phyloP scores from a whole-genome alignment of 2,329 filamentous ascomycete genomes.

The Corniculantispora saksenae region DNA sequence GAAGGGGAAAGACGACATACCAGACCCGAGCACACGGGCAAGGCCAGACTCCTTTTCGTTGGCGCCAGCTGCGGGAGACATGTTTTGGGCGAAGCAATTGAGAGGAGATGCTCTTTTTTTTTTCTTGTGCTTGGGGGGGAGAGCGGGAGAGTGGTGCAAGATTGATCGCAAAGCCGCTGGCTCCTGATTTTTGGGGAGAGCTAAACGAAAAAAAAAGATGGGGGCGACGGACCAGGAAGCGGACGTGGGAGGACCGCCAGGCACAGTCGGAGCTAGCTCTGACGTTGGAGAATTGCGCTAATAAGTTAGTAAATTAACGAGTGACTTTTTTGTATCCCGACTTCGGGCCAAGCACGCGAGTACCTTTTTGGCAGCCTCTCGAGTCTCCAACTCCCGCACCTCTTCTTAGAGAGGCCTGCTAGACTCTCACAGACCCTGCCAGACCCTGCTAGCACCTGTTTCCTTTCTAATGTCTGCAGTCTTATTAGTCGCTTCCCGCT shows the following conservation, averaged over 20 bases:
- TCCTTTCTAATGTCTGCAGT: neutral
- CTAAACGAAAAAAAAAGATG: neutral
- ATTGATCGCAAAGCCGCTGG: conserved; percentile 9
- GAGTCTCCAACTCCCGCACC: too few relatives aligned
- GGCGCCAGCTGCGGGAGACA: conserved; percentile 60
- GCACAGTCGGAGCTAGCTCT: too few relatives aligned
- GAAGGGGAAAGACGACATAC: conserved; percentile 47
- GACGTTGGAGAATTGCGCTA: neutral
- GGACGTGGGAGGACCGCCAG: too few relatives aligned
- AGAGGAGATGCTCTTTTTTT: neutral
- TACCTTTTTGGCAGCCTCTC: too few relatives aligned
- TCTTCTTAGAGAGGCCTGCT: neutral
- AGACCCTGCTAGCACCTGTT: neutral
- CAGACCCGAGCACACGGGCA: conserved; percentile 88
- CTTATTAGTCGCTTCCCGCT: neutral
- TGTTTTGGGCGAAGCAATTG: conserved; percentile 29
- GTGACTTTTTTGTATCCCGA: neutral
- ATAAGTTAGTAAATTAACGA: neutral
- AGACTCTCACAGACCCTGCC: neutral
- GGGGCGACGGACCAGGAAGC: neutral
- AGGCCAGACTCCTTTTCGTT: conserved; percentile 81
- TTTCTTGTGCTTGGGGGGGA: too few relatives aligned
- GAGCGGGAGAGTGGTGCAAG: neutral
- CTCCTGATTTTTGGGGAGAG: conserved; percentile 7
- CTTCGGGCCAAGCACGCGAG: neutral